Evolutionary conservation across 768 basidiomycete genomes (phyloP), one percentile per base, ranked within the genome.

Genomic region (Boletellus ananiceps): DNA sequence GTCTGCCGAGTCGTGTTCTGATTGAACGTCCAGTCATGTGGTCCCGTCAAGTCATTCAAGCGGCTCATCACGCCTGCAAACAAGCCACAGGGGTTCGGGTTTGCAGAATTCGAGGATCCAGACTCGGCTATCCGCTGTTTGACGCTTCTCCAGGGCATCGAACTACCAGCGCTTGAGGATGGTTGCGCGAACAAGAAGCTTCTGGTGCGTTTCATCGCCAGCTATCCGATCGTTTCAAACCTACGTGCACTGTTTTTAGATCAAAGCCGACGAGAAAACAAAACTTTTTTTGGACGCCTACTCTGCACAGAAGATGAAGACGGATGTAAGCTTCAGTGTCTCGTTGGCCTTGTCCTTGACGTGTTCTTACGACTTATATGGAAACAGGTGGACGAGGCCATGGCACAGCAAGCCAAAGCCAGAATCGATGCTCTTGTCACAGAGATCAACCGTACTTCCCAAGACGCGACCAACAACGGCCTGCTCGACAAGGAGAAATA

Each of bases 231-330:
- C 21, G 21, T 40, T 54, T 57, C 72, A 70, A 59, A 62, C 71
- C 74, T 75, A 75, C 72, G 65, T 61, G n/a, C 38, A 5, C 41
- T 29, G 21, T 16, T 50, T 36, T 48, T 62, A 92, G 87, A 83
- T 97, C 54, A 97, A 95, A 72, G 93, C 91, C 49, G 96, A 99
- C 66, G 93, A 96, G 70, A 96, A 96, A 71, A 96, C 93, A 0
- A 83, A 84, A 44, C 75, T 80, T 8, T 90, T 94, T 59, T 68
- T 98, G 52, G 93, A 97, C 57, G 86, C 88, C 31, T 96, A 91
- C 65, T 77, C 83, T 44, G 74, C 83, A 15, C 83, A 86, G 59
- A 80, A 88, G 55, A 88, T 90, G 75, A 69, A 79, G 49, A 89
- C 85, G 7, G 88, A 91, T 65, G 94, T 94, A 61, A 67, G 87